Evolutionary conservation across 495 filamentous ascomycete species (phyloP), one percentile per base, ranked within the genome.

Genomic region (Lentithecium fluviatile): DNA sequence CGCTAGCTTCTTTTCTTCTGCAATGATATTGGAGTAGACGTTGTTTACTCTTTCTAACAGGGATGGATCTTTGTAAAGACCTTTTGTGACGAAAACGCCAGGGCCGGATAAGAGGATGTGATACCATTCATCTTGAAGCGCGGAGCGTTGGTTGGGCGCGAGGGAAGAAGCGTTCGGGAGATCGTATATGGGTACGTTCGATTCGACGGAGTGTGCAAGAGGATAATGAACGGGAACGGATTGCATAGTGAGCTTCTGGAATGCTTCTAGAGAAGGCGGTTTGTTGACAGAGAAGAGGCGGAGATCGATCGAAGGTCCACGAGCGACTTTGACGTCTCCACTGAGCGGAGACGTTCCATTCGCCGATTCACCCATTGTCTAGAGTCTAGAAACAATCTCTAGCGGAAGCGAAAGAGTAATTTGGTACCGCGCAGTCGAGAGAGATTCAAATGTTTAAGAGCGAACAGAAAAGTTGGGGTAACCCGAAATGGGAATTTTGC

Each of bases 121-220:
- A 69, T 82, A 70, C 77, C 79, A 81, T 74, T 83, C 81, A 66
- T 81, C 76, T 65, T 82, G 80, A 0, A 83, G 75, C 43, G 51
- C 26, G 42, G 67, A 56, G 34, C 70, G 59, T 8, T 65, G 51
- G 3, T 55, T 21, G 17, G 68, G 0, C 40, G 71, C 43, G 5
- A 56, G 54, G 5, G 65, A 45, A 21, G 73, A 63, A 52, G 78
- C 64, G 12, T 58, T 37, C 1, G 69, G 26, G 6, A 78, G 68
- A 56, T 78, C 69, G 67, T 83, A 84, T 71, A 83, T 77, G 12
- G 82, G 80, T 45, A 84, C 74, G 60, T 82, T 82, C 21, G 67
- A 67, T 24, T 71, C 34, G 21, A 83, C 67, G 2, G 66, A 58
- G 21, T 49, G 52, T 0, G 79, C 72, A 2, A 80, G 74, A 1